phyloP scores from a whole-genome alignment of 176 grass and related monocot genomes.

The Secale cereale region DNA sequence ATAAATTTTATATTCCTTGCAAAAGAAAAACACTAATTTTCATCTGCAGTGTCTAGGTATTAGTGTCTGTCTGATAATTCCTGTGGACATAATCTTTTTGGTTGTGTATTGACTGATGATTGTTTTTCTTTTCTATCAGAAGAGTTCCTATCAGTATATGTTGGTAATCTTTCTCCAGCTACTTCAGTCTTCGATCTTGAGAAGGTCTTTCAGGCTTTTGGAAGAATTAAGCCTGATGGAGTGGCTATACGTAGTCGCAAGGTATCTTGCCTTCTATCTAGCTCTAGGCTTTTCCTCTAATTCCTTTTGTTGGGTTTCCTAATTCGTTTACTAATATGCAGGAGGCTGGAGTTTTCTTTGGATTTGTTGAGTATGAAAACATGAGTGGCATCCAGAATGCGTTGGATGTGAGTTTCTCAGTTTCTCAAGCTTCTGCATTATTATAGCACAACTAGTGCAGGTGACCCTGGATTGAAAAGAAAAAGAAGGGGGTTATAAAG shows the following conservation, averaged over 20 bases:
- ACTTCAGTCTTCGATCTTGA: slow-evolving; percentile 63
- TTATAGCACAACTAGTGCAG: background rate
- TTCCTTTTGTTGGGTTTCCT: slow-evolving; percentile 6
- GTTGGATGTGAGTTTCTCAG: slow-evolving; percentile 43
- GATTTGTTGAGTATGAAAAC: slow-evolving; percentile 64
- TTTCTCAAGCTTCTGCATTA: slow-evolving; percentile 11
- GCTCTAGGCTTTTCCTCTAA: background rate
- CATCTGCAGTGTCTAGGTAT: background rate
- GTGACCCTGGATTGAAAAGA: background rate
- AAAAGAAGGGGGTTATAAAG: background rate
- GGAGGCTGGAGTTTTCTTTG: slow-evolving; percentile 79
- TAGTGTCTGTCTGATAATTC: background rate
- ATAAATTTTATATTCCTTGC: background rate
- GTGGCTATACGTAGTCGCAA: slow-evolving; percentile 80
- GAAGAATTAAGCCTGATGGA: slow-evolving; percentile 59
- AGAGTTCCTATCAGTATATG: slow-evolving; percentile 59
- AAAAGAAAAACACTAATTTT: background rate
- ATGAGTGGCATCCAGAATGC: slow-evolving; percentile 62
- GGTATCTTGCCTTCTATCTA: slow-evolving; percentile 34
- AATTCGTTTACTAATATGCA: slow-evolving; percentile 18
- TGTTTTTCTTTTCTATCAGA: slow-evolving; percentile 26
- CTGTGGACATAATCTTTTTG: background rate
- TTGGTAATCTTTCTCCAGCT: slow-evolving; percentile 68
- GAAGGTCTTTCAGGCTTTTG: slow-evolving; percentile 62
- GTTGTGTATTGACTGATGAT: background rate